phyloP scores from a whole-genome alignment of 2,329 filamentous ascomycete genomes.

The Anisogramma anomala region DNA sequence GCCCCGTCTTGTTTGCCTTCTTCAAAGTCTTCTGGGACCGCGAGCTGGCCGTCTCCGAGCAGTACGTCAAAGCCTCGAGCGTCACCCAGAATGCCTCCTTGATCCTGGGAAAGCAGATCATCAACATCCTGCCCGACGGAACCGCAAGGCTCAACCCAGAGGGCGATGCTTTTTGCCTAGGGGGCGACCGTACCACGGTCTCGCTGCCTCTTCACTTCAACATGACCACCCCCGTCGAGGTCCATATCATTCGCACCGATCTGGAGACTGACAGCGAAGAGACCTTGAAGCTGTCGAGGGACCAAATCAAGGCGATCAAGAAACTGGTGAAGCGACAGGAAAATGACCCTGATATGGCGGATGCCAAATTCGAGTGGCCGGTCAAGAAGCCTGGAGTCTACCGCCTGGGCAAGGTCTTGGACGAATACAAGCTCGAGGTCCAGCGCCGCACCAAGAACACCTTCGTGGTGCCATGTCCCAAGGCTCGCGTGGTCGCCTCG shows the following conservation, averaged over 20 bases:
- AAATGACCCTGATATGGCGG: constrained; percentile 46
- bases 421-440: constrained; percentile 89
- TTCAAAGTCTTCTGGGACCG: constrained; percentile 80
- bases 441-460: constrained; percentile 65
- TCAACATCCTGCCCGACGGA: constrained; percentile 94
- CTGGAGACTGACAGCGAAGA: constrained; percentile 72
- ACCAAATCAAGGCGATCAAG: constrained; percentile 64
- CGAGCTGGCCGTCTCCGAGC: constrained; percentile 87
- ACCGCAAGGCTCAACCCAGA: constrained; percentile 83
- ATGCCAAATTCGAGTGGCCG: constrained; percentile 58
- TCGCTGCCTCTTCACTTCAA: constrained; percentile 84
- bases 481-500: constrained; percentile 57
- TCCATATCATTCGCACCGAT: constrained; percentile 81
- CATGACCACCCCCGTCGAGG: constrained; percentile 75
- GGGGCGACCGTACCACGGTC: constrained; percentile 46
- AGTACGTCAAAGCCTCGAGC: constrained; percentile 74
- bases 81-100: constrained; percentile 87
- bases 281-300: constrained; percentile 60
- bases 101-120: constrained; percentile 92
- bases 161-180: constrained; percentile 69
- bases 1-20: constrained; percentile 59
- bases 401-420: constrained; percentile 70
- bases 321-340: constrained; percentile 56
- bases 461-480: constrained; percentile 76
- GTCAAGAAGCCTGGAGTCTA: constrained; percentile 86